Evolutionary conservation across 1,284 basidiomycete species (phyloP), one percentile per base, ranked within the genome.

Genomic region (Pseudozyma pruni): DNA sequence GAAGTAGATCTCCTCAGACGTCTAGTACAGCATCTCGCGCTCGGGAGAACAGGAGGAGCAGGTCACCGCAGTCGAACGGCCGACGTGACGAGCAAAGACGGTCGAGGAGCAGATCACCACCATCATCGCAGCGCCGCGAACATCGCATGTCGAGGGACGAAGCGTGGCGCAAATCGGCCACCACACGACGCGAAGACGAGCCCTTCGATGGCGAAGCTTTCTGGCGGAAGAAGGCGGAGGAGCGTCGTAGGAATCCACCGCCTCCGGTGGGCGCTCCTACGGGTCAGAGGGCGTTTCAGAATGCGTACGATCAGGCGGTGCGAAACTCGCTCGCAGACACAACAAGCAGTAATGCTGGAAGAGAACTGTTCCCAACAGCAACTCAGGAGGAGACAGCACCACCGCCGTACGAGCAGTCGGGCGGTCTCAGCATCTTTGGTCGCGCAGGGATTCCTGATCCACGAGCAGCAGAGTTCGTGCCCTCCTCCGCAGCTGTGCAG

Each of bases 391-490:
- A 46, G 3, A 46, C 27, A 25, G 23, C 17, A 13, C 42, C 29
- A 20, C 52, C 52, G 14, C 2, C 35, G 11, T 55, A 47, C 31
- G n/a, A 19, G 20, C 39, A 56, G 31, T 33, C 60, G 2, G 45
- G 44, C 16, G 54, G 50, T 9, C 34, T 64, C n/a, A 75, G 73
- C 63, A 75, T 82, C 48, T 75, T 82, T 49, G 72, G 72, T 6
- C 63, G 80, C 13, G 70, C 72, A 1, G 64, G 72, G 5, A 62
- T 81, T 8, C 80, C 80, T 3, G 76, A 81, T 55, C 80, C 80
- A 3, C 56, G 71, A 14, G 79, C 79, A 25, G 20, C 72, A 5
- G 74, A 57, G 3, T 81, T 81, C 39, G 71, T 74, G 7, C 79
- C 80, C 9, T 45, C 42, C 10, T 37, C 41, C 16, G 25, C 41